A percentile compares a stretch with the other conserved stretches of the same genome.
These are phyloP conservation scores for Globisporangium okanoganense DNA, from an alignment of 352 stramenopile species.

Conservation along the genomic window DNA sequence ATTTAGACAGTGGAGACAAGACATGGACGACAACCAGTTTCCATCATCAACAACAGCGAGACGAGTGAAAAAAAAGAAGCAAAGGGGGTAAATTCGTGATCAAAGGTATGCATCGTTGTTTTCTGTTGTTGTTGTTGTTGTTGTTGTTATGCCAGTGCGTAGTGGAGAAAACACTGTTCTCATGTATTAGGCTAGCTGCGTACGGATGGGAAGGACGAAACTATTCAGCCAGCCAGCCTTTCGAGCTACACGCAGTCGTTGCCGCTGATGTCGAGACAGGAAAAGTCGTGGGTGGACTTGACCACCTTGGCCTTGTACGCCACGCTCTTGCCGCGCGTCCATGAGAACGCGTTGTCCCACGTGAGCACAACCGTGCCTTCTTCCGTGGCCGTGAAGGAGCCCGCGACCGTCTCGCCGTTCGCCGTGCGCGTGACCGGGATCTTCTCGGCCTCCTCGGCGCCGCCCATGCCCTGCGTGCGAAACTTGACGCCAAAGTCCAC, in stretches of 20 bases:
- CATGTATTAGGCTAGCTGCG: too few relatives aligned
- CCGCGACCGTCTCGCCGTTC: conserved; percentile 31
- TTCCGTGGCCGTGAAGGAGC: conserved; percentile 58
- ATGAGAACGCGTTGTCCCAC: conserved; percentile 75
- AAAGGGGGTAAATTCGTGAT: neutral
- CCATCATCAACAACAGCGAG: neutral
- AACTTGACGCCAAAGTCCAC: conserved; percentile 71
- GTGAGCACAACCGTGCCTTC: conserved; percentile 67
- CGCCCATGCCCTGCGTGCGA: conserved; percentile 64
- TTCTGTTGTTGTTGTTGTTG: too few relatives aligned
- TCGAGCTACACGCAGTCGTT: conserved; percentile 59
- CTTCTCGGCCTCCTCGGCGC: conserved; percentile 57
- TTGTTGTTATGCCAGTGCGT: too few relatives aligned
- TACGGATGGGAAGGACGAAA: too few relatives aligned
- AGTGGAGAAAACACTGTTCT: too few relatives aligned
- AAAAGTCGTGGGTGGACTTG: conserved; percentile 75
- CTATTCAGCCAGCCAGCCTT: neutral
- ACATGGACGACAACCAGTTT: neutral
- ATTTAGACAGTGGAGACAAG: conserved; percentile 25
- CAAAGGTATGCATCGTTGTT: too few relatives aligned
- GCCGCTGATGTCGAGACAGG: conserved; percentile 65
- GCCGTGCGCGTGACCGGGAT: conserved; percentile 36
- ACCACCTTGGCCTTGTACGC: conserved; percentile 80
- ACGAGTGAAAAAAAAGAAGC: neutral
- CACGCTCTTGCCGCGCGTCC: conserved; percentile 60